Percentiles rank a stretch among this genome's conserved stretches.
phyloP scores from a whole-genome alignment of 2,329 filamentous ascomycete genomes.

The Uncinocarpus reesii region DNA sequence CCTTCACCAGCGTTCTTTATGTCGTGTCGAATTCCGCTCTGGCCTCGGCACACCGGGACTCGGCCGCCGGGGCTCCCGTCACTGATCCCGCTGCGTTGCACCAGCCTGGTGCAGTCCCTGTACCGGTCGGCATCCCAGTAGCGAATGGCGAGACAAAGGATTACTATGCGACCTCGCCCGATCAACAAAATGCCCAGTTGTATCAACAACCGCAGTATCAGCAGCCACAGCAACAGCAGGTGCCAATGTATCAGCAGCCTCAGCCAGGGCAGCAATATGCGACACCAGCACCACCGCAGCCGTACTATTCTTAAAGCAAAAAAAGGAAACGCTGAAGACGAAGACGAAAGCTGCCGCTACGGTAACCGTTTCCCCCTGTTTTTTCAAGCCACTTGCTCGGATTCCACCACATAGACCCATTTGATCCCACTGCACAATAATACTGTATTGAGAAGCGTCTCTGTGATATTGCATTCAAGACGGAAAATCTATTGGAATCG shows the following conservation, averaged over 20 bases:
- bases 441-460: too few species aligned
- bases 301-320: background rate
- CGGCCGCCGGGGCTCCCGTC: background rate
- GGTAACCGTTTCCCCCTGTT: too few species aligned
- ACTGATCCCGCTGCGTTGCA: background rate
- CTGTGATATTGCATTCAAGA: too few species aligned
- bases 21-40: conserved; percentile 4
- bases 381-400: too few species aligned
- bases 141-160: background rate
- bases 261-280: background rate
- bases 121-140: background rate
- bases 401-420: too few species aligned
- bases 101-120: background rate
- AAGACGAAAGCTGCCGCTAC: too few species aligned
- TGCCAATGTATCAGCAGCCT: background rate
- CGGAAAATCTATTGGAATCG: too few species aligned
- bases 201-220: conserved; percentile 3
- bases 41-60: background rate
- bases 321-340: background rate
- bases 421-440: too few species aligned
- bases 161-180: conserved; percentile 2
- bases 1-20: conserved; percentile 4
- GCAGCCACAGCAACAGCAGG: background rate
- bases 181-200: background rate
- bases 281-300: background rate